Evolutionary conservation across 1,284 basidiomycete species (phyloP).

Genomic region (Trichosporon asahii): DNA sequence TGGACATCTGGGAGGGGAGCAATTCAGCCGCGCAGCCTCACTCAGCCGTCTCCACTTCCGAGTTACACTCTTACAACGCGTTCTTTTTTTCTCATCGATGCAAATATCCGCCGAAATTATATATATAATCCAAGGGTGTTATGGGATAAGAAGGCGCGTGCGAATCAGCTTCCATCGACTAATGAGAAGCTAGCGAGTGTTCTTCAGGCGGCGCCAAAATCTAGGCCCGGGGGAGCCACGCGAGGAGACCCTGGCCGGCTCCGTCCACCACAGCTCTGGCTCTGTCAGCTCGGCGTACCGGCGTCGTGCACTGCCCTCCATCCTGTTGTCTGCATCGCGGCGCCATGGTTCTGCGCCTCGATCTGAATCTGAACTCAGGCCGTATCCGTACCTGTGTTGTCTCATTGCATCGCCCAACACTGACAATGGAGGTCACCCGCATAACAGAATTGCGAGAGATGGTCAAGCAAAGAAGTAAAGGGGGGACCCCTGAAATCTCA

Average conservation of each 20-base stretch:
- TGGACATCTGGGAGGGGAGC: too few species aligned
- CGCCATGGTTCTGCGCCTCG: background rate
- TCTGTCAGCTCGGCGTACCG: too few species aligned
- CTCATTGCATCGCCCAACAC: background rate
- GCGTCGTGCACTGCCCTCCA: too few species aligned
- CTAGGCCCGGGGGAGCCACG: background rate
- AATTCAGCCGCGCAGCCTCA: background rate
- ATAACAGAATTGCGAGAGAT: background rate
- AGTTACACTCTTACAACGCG: too few species aligned
- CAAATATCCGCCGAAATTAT: background rate
- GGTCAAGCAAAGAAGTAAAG: background rate
- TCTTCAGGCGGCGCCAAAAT: background rate
- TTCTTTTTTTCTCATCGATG: too few species aligned
- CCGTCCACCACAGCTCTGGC: too few species aligned
- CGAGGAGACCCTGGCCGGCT: background rate
- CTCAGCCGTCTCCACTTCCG: background rate
- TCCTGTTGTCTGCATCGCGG: too few species aligned
- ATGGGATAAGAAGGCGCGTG: background rate
- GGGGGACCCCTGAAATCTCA: constrained; percentile 10
- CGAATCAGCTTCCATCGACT: background rate
- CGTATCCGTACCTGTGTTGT: too few species aligned
- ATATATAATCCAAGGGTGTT: background rate
- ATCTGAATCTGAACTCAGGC: too few species aligned
- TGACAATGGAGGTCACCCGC: background rate
- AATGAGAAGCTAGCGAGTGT: too few species aligned